Conservation (phyloP, 805 yeast genomes). For the Isabelozyma rhagii region DNA sequence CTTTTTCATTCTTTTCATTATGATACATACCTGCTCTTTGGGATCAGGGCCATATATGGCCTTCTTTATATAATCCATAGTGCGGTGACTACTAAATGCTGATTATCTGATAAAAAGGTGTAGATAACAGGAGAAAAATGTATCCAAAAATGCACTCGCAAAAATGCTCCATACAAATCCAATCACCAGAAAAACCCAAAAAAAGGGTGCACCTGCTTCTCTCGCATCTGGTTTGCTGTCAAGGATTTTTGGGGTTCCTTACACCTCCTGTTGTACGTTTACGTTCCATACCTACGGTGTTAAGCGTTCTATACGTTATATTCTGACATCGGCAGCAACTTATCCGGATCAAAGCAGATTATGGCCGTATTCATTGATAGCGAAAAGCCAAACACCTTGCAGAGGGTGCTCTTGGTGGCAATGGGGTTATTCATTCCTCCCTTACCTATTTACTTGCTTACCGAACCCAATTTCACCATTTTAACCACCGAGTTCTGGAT, state of each 20-base stretch:
- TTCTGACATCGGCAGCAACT: too few relatives aligned
- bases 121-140: neutral
- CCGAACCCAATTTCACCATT: conserved; percentile 22
- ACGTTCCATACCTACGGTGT: too few relatives aligned
- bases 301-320: neutral
- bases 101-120: too few relatives aligned
- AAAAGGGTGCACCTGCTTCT: too few relatives aligned
- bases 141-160: too few relatives aligned
- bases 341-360: too few relatives aligned
- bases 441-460: conserved; percentile 31
- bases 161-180: too few relatives aligned
- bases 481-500: conserved; percentile 33
- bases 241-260: too few relatives aligned
- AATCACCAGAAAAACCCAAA: too few relatives aligned
- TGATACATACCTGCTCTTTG: conserved; percentile 65
- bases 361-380: neutral
- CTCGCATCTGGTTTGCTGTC: too few relatives aligned
- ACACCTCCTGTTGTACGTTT: too few relatives aligned
- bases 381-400: conserved; percentile 3
- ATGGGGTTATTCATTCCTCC: conserved; percentile 37
- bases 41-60: conserved; percentile 98
- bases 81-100: neutral
- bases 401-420: conserved; percentile 24
- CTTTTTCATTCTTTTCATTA: neutral
- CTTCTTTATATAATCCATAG: conserved; percentile 80